Evolutionary conservation across 495 filamentous ascomycete species (phyloP), one percentile per base, ranked within the genome.

Genomic region (Aspergillus carlsbadensis): DNA sequence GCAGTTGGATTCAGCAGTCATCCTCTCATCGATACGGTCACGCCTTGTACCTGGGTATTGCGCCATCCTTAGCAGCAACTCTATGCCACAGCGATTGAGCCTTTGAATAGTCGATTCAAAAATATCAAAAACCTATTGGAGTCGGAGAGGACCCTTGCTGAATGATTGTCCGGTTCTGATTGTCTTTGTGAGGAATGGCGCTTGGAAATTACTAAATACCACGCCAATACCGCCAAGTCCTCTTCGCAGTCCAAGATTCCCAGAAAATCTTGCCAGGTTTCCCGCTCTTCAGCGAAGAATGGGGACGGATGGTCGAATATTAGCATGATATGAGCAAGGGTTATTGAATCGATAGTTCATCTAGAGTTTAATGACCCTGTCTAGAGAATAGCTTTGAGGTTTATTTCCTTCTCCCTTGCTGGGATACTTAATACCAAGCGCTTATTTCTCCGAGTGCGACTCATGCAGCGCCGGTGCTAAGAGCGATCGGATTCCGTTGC

Each of bases 331-430:
- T 49, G 34, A 39, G 47, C 33, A 37, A 37, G 34, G 20, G 6
- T 37, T 21, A 50, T 50, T 20, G 18, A 29, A 8, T 36, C 33
- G n/a, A 37, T 50, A 50, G 47, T 39, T 39, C 20, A 24, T 14
- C 11, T 26, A 5, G 20, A 26, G 33, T 24, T 24, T 39, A 13
- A 39, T n/a, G 10, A 37, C 10, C 35, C 46, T 21, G 20, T 17
- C 17, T 22, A 22, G 26, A 29, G 26, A 4, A 29, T 3, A 29
- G 26, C 8, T 29, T 29, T 29, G 26, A 29, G 26, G 26, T 3
- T n/a, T 29, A 29, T 29, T 29, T 29, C 26, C 26, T 22, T 18
- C 46, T 36, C 46, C 46, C 46, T 49, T 49, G 46, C 46, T 18
- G 18, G 29, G 26, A 29, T 8, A 29, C 8, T 29, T 29, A 29